Evolutionary conservation across 345 rosid genomes (phyloP), one percentile per base, ranked within the genome.

Genomic region (rapeseed (Brassica napus)): DNA sequence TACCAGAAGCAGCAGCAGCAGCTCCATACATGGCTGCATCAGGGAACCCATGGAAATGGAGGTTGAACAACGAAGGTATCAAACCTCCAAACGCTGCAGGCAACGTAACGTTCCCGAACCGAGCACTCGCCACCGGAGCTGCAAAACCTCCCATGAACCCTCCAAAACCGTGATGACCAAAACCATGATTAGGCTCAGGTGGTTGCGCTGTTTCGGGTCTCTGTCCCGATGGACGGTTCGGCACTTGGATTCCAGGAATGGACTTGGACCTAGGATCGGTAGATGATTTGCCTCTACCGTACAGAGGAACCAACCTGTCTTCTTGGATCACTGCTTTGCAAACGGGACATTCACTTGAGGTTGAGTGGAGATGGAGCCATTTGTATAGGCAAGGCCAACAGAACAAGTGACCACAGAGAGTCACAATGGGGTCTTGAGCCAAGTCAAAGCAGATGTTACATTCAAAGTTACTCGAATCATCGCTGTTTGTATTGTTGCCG

Each of bases 311-410:
- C 85, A 96, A 55, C 75, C 93, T 89, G 75, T 93, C 91, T 88
- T 96, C 98, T 82, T 96, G 90, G 16, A 93, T 70, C 0, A 85
- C 6, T 24, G 99, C 98, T 86, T 96, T 93, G 83, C 99, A 96
- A 76, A 96, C 99, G 0, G 98, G 99, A 34, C 99, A 96, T 72
- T 93, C 98, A 18, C 71, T 79, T 1, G 91, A 89, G 9, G 84
- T 86, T 1, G 98, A 93, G 73, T 96, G 99, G 65, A 85, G 72
- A 28, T 89, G 92, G n/a, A 93, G 94, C 99, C 99, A 96, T 82
- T 89, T 94, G 83, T 96, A 96, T 49, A 96, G 91, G 77, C 99
- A 96, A 59, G 99, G 99, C 99, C 99, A 96, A 74, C 98, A 96
- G 83, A 90, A 96, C 68, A 96, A 92, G 83, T 96, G 99, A 39